phyloP scores from a whole-genome alignment of 768 basidiomycete genomes.

The Cytidiella melzeri region DNA sequence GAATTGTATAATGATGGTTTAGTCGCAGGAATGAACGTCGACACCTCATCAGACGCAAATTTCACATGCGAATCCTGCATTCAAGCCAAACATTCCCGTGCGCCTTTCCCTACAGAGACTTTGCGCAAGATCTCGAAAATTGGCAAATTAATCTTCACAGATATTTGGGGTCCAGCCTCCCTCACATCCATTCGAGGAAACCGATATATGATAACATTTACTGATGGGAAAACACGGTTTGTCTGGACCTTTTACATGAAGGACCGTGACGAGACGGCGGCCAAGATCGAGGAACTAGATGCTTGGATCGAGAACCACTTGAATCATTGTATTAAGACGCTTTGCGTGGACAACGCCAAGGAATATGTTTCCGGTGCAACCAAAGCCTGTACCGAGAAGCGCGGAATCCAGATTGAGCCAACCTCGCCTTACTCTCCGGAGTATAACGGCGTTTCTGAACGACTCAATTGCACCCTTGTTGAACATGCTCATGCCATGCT shows the following conservation, averaged over 20 bases:
- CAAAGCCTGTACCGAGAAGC: slow-evolving; percentile 26
- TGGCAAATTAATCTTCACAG: background rate
- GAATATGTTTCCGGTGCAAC: slow-evolving; percentile 32
- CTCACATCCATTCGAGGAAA: too few relatives aligned
- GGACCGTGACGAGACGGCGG: too few relatives aligned
- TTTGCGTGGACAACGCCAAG: slow-evolving; percentile 24
- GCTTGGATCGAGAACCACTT: slow-evolving; percentile 29
- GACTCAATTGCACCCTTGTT: too few relatives aligned
- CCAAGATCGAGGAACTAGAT: slow-evolving; percentile 27
- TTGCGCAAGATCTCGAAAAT: too few relatives aligned
- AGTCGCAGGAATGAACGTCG: too few relatives aligned
- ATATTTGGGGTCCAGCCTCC: too few relatives aligned
- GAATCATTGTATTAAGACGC: slow-evolving; percentile 21
- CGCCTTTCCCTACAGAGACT: too few relatives aligned
- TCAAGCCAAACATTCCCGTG: too few relatives aligned
- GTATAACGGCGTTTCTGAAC: slow-evolving; percentile 42
- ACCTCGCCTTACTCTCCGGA: slow-evolving; percentile 37
- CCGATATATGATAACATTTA: slow-evolving; percentile 15
- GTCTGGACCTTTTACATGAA: too few relatives aligned
- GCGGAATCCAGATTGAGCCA: slow-evolving; percentile 25
- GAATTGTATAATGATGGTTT: too few relatives aligned
- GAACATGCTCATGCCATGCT: slow-evolving; percentile 25
- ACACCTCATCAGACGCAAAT: background rate
- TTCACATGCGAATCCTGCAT: background rate
- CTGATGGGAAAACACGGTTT: slow-evolving; percentile 22